Evolutionary conservation across 2,329 filamentous ascomycete genomes (phyloP).

Genomic region (Phaeosphaeriaceae sp.): DNA sequence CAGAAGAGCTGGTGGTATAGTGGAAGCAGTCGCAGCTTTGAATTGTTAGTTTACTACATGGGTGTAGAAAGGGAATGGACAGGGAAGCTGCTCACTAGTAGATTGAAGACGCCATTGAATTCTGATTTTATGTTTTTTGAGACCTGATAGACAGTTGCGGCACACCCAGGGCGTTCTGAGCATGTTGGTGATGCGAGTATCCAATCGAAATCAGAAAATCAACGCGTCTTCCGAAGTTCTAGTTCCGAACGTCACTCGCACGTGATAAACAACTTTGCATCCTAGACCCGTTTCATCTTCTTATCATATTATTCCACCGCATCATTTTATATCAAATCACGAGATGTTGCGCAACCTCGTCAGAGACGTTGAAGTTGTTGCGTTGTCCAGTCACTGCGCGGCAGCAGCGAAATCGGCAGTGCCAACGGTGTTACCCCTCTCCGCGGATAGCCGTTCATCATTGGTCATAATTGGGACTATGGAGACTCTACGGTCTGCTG

Average conservation of each 20-base stretch:
- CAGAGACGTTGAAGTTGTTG: constrained; percentile 12
- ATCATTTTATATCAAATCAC: constrained; percentile 14
- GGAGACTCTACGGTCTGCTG: not conserved
- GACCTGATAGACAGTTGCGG: constrained; percentile 53
- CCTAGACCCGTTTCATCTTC: too few relatives aligned
- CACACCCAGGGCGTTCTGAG: constrained; percentile 53
- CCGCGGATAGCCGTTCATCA: constrained; percentile 37
- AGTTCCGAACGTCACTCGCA: constrained; percentile 29
- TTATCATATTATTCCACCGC: constrained; percentile 1
- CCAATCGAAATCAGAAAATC: constrained; percentile 11
- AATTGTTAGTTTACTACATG: constrained; percentile 11
- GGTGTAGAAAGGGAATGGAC: not conserved
- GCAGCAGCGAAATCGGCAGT: constrained; percentile 32
- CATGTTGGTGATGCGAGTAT: constrained; percentile 40
- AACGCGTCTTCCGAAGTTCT: constrained; percentile 31
- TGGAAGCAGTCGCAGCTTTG: constrained; percentile 31
- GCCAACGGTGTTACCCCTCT: constrained; percentile 28
- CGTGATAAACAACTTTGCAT: constrained; percentile 25
- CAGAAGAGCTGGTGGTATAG: constrained; percentile 62
- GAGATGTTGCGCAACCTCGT: constrained; percentile 1
- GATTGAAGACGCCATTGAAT: constrained; percentile 36
- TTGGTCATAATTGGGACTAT: constrained; percentile 13
- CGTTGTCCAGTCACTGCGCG: constrained; percentile 18
- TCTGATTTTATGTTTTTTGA: constrained; percentile 41
- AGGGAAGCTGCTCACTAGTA: constrained; percentile 21